Evolutionary conservation across 2,329 filamentous ascomycete species (phyloP), one percentile per base, ranked within the genome.

Genomic region (Penicillium sp.): DNA sequence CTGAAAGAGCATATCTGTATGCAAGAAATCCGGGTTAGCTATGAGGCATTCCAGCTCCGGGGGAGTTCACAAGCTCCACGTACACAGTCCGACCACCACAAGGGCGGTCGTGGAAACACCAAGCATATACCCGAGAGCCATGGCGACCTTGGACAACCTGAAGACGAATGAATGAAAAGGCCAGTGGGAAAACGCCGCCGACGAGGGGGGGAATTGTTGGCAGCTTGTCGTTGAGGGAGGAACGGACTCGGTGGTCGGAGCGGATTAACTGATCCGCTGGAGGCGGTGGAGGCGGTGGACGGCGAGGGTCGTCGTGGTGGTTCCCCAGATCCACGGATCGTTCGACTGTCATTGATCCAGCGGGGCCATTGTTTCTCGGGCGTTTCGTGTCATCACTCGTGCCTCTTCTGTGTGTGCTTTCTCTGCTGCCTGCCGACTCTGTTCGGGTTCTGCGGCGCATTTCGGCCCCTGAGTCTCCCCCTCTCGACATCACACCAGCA

Each of bases 1-100:
- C 69, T 94, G 95, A 73, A 99, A 97, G 73, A 99, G 90, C 91
- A 99, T 95, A 78, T 99, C 94, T 99, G 61, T 33, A 55, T 47
- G 41, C 15, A 37, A 30, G 58, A 46, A 49, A 53, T 51, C 42
- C 48, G 46, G 48, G 54, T 63, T 59, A 65, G 63, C 55, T 51
- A 34, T 43, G 20, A n/a, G 37, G 33, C 18, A 37, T 37, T 41
- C 46, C 52, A 55, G 41, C 50, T 56, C 49, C 24, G 53, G 32
- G 43, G 27, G 53, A 42, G 52, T 29, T 3, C 26, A 29, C 4
- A 26, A 18, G 39, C 44, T 40, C 18, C 18, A 67, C 90, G 75
- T 84, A 95, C 90, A 94, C 74, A 85, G 80, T 81, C 88, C 90
- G 65, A 92, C 85, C 54, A 94, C 80, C 51, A 82, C 78, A 65